Conservation (phyloP, 306 rosid genomes). For the Cicer pinnatifidum region DNA sequence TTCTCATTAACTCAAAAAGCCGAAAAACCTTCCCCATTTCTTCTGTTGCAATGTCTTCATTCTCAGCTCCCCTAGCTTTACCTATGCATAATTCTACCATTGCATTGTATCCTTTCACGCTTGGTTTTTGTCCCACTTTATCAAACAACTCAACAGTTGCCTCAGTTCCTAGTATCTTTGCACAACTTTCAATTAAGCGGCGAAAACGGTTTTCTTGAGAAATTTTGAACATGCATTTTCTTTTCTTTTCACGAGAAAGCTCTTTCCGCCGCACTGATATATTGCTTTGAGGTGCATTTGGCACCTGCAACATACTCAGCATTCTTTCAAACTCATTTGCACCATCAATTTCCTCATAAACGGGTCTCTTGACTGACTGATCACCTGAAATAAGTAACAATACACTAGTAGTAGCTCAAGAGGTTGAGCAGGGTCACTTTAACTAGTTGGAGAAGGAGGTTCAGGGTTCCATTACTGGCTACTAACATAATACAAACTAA, state of each 20-base stretch:
- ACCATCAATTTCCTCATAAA: slow-evolving; percentile 42
- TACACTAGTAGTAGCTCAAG: background rate
- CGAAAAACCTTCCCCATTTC: slow-evolving; percentile 61
- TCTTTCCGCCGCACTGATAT: slow-evolving; percentile 50
- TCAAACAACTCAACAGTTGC: slow-evolving; percentile 54
- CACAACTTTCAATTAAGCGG: slow-evolving; percentile 52
- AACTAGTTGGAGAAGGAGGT: background rate
- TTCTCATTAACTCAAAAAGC: slow-evolving; percentile 65
- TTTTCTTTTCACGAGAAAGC: slow-evolving; percentile 62
- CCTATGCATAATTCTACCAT: slow-evolving; percentile 61
- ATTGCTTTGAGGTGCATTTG: slow-evolving; percentile 37
- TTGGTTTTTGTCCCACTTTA: slow-evolving; percentile 64
- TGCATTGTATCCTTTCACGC: slow-evolving; percentile 60
- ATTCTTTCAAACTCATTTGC: slow-evolving; percentile 43
- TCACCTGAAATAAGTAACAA: slow-evolving; percentile 51
- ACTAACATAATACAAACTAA: slow-evolving; percentile 1
- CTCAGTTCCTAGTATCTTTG: slow-evolving; percentile 59
- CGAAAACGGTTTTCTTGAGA: slow-evolving; percentile 53
- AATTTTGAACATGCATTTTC: slow-evolving; percentile 50
- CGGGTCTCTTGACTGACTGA: slow-evolving; percentile 38
- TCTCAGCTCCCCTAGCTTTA: slow-evolving; percentile 58
- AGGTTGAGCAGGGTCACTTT: background rate
- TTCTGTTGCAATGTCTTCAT: slow-evolving; percentile 55
- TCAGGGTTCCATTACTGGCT: background rate
- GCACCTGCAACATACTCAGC: slow-evolving; percentile 53